phyloP scores from a whole-genome alignment of 1,284 basidiomycete genomes.

The Xerocomus amazonicus region DNA sequence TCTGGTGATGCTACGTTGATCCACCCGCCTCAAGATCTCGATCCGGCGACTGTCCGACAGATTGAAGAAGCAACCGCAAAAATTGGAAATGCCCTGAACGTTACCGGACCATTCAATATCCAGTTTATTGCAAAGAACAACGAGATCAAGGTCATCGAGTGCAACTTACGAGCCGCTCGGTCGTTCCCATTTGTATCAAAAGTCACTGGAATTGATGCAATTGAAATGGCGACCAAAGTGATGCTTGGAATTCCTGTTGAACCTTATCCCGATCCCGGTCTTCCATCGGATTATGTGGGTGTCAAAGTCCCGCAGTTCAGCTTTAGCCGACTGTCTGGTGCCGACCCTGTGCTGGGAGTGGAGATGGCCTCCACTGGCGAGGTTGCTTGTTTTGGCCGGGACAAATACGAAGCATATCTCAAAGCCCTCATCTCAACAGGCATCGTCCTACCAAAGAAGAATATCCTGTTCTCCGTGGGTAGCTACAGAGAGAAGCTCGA shows the following conservation, averaged over 20 bases:
- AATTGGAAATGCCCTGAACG: slow-evolving; percentile 97
- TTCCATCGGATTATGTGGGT: slow-evolving; percentile 93
- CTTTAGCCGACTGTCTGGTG: slow-evolving; percentile 92
- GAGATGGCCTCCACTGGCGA: slow-evolving; percentile 99
- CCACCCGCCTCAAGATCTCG: slow-evolving; percentile 96
- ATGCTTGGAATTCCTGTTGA: slow-evolving; percentile 92
- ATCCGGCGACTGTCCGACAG: slow-evolving; percentile 92
- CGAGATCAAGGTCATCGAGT: slow-evolving; percentile 99
- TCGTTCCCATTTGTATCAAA: slow-evolving; percentile 99
- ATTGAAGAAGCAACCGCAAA: slow-evolving; percentile 97
- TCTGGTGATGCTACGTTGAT: slow-evolving; percentile 91
- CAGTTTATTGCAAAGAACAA: slow-evolving; percentile 99
- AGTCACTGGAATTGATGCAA: slow-evolving; percentile 95
- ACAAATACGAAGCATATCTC: slow-evolving; percentile 98
- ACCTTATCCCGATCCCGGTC: slow-evolving; percentile 83
- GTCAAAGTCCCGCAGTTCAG: slow-evolving; percentile 99
- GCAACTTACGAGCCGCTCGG: slow-evolving; percentile 95
- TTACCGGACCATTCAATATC: slow-evolving; percentile 98
- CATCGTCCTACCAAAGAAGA: slow-evolving; percentile 92
- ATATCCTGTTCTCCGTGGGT: slow-evolving; percentile 91
- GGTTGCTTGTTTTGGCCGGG: slow-evolving; percentile 95
- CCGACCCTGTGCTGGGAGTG: slow-evolving; percentile 97
- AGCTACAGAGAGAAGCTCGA: slow-evolving; percentile 98
- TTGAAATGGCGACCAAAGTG: slow-evolving; percentile 97
- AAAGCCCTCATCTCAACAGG: slow-evolving; percentile 97